These are phyloP conservation scores for Fusarium sarcochroum DNA, from an alignment of 2,329 filamentous ascomycete species.

Conservation along the genomic window DNA sequence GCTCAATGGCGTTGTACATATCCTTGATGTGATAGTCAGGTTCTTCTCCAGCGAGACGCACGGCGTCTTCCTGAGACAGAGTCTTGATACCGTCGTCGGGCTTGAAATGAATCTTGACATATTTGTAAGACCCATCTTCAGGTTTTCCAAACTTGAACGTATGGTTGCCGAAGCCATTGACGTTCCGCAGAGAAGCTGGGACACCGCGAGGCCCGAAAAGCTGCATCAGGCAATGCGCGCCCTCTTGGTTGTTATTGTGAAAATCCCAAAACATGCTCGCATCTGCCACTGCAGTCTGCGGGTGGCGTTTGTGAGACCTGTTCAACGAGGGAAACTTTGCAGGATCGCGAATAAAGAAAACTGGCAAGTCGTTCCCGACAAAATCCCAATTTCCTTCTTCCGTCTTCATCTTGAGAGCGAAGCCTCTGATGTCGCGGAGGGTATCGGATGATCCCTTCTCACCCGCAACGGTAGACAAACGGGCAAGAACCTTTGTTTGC, in stretches of 20 bases:
- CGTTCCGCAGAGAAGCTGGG: not conserved
- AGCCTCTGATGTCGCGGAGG: constrained; percentile 10
- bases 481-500: not conserved
- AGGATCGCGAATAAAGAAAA: constrained; percentile 17
- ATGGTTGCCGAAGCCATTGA: constrained; percentile 6
- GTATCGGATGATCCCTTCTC: constrained; percentile 9
- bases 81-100: constrained; percentile 11
- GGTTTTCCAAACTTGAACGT: constrained; percentile 15
- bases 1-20: constrained; percentile 5
- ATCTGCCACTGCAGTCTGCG: constrained; percentile 4
- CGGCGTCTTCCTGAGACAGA: not conserved
- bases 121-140: constrained; percentile 14
- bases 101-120: constrained; percentile 22
- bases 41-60: constrained; percentile 4
- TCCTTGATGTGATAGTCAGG: constrained; percentile 13
- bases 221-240: constrained; percentile 8
- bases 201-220: not conserved
- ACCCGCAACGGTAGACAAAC: constrained; percentile 2
- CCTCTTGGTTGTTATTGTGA: constrained; percentile 16
- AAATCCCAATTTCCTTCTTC: constrained; percentile 20
- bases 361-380: constrained; percentile 11
- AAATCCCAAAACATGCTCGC: constrained; percentile 22
- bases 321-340: constrained; percentile 11
- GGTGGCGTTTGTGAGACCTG: constrained; percentile 8
- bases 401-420: constrained; percentile 18